A percentile compares a stretch with the other conserved stretches of the same genome.
Evolutionary conservation across 345 rosid species (phyloP).

Genomic region (Citrus unshiu): DNA sequence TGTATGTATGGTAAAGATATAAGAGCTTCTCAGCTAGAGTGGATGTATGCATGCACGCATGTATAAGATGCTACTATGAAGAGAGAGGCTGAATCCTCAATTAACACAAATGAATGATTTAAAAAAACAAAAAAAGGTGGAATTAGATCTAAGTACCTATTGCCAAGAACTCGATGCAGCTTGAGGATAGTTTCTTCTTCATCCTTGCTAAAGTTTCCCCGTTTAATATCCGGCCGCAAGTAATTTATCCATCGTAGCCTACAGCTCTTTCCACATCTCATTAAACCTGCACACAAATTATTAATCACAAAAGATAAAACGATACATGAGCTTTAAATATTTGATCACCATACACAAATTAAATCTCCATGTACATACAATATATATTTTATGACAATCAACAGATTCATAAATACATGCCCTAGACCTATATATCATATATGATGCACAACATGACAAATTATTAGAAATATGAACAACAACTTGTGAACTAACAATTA

Average conservation of each 20-base stretch:
- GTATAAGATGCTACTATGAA: neutral
- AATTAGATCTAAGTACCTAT: constrained; percentile 23
- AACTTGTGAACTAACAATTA: neutral
- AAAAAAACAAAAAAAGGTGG: too few species aligned
- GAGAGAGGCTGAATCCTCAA: neutral
- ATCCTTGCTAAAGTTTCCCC: constrained; percentile 42
- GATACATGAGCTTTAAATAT: neutral
- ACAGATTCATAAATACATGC: neutral
- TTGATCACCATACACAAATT: neutral
- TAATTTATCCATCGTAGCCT: constrained; percentile 55
- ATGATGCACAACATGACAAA: neutral
- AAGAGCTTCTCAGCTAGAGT: neutral
- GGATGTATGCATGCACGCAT: neutral
- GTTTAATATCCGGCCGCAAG: constrained; percentile 48
- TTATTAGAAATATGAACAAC: too few species aligned
- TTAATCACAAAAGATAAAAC: too few species aligned
- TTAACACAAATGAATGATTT: neutral
- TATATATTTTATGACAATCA: neutral
- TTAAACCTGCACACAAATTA: constrained; percentile 6
- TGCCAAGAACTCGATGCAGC: constrained; percentile 40
- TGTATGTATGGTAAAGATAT: too few species aligned
- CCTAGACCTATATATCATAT: neutral
- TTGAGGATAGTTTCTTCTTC: constrained; percentile 38
- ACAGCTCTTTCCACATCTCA: constrained; percentile 55
- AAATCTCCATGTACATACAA: neutral